These are phyloP conservation scores for Escallonia herrerae DNA, from an alignment of 129 eudicot genomes.

Conservation along the genomic window DNA sequence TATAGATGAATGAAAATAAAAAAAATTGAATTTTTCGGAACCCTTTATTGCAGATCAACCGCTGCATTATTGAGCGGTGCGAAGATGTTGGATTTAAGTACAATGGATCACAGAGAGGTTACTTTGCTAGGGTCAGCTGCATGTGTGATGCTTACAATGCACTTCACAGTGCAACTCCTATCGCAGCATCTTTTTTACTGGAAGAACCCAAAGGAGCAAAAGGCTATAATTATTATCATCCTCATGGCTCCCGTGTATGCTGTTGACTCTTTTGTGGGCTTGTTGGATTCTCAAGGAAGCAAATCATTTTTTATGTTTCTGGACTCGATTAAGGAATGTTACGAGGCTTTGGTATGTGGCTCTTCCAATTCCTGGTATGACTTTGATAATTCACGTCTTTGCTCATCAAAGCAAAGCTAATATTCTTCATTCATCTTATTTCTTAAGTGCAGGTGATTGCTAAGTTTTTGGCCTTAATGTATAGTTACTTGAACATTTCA, in stretches of 20 bases:
- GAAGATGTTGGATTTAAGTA: slow-evolving; percentile 48
- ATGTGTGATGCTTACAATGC: slow-evolving; percentile 52
- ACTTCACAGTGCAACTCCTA: slow-evolving; percentile 65
- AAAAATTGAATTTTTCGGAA: too few species aligned
- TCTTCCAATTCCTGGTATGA: background rate
- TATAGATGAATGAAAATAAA: too few species aligned
- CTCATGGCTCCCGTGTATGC: slow-evolving; percentile 79
- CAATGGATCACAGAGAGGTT: slow-evolving; percentile 52
- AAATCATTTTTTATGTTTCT: slow-evolving; percentile 49
- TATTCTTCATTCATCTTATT: background rate
- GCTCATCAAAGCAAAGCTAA: background rate
- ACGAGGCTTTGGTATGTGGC: slow-evolving; percentile 68
- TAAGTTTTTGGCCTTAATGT: slow-evolving; percentile 62
- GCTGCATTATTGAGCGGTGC: background rate
- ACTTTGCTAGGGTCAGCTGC: slow-evolving; percentile 59
- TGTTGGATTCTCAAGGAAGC: slow-evolving; percentile 55
- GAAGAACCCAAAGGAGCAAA: slow-evolving; percentile 92
- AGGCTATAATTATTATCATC: slow-evolving; percentile 60
- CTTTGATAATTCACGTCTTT: background rate
- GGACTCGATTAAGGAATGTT: slow-evolving; percentile 68
- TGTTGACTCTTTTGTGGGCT: slow-evolving; percentile 56
- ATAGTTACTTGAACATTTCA: slow-evolving; percentile 61
- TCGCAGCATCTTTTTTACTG: slow-evolving; percentile 90
- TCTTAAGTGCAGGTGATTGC: background rate
- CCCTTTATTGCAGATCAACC: slow-evolving; percentile 20